Percentiles rank a stretch among this genome's conserved stretches.
These are phyloP conservation scores for Verticillium alfalfae DNA, from an alignment of 2,329 filamentous ascomycete species.

Conservation along the genomic window DNA sequence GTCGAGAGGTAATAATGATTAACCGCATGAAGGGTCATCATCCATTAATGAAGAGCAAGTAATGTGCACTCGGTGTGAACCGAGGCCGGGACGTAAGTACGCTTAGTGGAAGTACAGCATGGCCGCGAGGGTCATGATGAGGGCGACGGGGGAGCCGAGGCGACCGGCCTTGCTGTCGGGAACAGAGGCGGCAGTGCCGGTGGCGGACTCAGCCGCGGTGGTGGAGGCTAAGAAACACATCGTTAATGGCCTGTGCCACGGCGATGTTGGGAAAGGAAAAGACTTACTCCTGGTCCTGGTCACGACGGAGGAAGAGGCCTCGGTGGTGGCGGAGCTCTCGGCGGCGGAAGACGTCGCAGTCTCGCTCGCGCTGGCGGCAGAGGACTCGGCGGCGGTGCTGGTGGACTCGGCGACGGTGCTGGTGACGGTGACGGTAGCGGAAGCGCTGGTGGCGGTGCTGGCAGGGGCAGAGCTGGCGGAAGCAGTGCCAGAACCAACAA, in stretches of 20 bases:
- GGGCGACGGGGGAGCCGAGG: slow-evolving; percentile 31
- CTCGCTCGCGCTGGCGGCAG: slow-evolving; percentile 8
- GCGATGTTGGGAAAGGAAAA: background rate
- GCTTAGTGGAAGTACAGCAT: slow-evolving; percentile 36
- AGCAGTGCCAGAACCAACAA: slow-evolving; percentile 20
- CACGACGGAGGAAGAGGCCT: slow-evolving; percentile 7
- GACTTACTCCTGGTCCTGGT: background rate
- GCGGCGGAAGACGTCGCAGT: slow-evolving; percentile 6
- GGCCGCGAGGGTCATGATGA: slow-evolving; percentile 31
- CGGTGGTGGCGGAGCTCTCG: slow-evolving; percentile 9
- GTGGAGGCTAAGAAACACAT: too few species aligned
- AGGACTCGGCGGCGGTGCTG: slow-evolving; percentile 8
- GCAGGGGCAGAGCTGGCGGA: slow-evolving; percentile 7
- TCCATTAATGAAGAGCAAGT: background rate
- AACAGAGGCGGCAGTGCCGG: slow-evolving; percentile 27
- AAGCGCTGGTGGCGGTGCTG: background rate
- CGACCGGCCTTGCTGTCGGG: slow-evolving; percentile 14
- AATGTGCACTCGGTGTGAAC: background rate
- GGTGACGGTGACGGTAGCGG: slow-evolving; percentile 3
- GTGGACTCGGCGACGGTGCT: slow-evolving; percentile 4
- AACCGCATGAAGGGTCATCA: background rate
- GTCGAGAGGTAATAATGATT: slow-evolving; percentile 4
- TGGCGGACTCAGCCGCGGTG: slow-evolving; percentile 20
- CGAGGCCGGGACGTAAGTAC: background rate
- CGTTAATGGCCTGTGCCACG: too few species aligned